Evolutionary conservation across 73 alveolate species (phyloP), one percentile per base, ranked within the genome.

Genomic region (Symbiodinium natans): DNA sequence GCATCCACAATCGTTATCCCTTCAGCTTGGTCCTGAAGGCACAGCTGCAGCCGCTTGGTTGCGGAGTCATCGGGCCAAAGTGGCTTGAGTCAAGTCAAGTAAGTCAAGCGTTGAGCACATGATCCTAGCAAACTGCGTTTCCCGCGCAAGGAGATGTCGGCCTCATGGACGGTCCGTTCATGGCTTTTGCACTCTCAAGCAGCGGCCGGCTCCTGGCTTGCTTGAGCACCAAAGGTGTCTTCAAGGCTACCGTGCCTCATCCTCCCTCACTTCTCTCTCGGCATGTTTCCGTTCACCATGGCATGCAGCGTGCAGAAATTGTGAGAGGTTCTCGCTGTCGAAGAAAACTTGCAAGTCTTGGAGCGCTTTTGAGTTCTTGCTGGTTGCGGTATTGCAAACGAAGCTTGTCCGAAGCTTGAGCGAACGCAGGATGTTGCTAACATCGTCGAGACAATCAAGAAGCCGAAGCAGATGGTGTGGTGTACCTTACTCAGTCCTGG

Each of bases 391-490:
- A 23, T 2, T 39, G 89, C 63, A 56, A 15, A 46, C 31, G 39
- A 13, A 11, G 21, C 38, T 38, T 40, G 48, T 46, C 71, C 27
- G 73, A 83, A 40, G 41, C 11, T 17, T 10, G 63, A 21, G 9
- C 38, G 33, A 10, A 59, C 29, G 68, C 82, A 74, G 98, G 98
- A 92, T 13, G 98, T 74, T 27, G 98, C 98, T 31, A 41, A 92
- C 82, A 92, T 92, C 56, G 86, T 36, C 34, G 88, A 75, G 31
- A 86, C 82, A 42, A 89, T 63, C 92, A 73, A 46, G 63, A 73
- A 92, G 56, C 92, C 92, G 31, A 92, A 92, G 83, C 98, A 92
- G 56, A 92, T 92, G 98, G 98, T 92, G n/a, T 92, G 98, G 98
- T 92, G 98, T 71, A 29, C 54, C 74, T 19, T 17, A n/a, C 95